Conservation (phyloP, 2,329 filamentous ascomycete genomes). For the Talaromyces sp. region DNA sequence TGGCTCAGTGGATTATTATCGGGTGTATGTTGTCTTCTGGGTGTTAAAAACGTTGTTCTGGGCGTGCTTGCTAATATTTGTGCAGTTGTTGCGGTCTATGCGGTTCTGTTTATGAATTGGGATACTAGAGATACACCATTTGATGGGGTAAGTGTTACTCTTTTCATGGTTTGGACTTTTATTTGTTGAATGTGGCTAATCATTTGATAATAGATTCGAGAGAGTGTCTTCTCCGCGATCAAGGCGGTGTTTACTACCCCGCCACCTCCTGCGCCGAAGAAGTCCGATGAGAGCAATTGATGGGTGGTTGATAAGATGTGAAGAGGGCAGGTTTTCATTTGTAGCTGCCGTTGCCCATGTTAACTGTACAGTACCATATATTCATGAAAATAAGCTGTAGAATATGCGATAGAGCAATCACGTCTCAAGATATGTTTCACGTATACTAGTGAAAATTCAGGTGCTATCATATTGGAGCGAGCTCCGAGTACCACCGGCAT, state of each 20-base stretch:
- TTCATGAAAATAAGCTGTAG: neutral
- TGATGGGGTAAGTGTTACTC: slow-evolving; percentile 38
- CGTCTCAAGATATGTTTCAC: too few species aligned
- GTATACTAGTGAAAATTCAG: too few species aligned
- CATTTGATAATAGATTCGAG: slow-evolving; percentile 32
- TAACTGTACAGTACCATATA: slow-evolving; percentile 13
- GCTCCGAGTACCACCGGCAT: too few species aligned
- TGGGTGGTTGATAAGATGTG: neutral
- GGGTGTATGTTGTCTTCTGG: slow-evolving; percentile 45
- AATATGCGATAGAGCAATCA: neutral
- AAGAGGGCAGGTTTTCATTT: neutral
- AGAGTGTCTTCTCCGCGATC: slow-evolving; percentile 35
- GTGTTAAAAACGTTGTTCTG: neutral
- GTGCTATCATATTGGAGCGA: too few species aligned
- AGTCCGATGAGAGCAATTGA: slow-evolving; percentile 21
- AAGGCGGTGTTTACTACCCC: slow-evolving; percentile 37
- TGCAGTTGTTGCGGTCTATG: slow-evolving; percentile 46
- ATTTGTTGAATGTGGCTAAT: slow-evolving; percentile 3
- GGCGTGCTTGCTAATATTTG: slow-evolving; percentile 12
- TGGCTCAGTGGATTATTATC: slow-evolving; percentile 60
- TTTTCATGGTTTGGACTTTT: neutral
- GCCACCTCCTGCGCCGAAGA: slow-evolving; percentile 31
- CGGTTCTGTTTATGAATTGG: slow-evolving; percentile 50
- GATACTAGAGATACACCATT: slow-evolving; percentile 45
- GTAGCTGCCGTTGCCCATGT: neutral